A percentile compares a stretch with the other conserved stretches of the same genome.
Evolutionary conservation across 495 filamentous ascomycete species (phyloP).

Genomic region (Zalerion maritima): DNA sequence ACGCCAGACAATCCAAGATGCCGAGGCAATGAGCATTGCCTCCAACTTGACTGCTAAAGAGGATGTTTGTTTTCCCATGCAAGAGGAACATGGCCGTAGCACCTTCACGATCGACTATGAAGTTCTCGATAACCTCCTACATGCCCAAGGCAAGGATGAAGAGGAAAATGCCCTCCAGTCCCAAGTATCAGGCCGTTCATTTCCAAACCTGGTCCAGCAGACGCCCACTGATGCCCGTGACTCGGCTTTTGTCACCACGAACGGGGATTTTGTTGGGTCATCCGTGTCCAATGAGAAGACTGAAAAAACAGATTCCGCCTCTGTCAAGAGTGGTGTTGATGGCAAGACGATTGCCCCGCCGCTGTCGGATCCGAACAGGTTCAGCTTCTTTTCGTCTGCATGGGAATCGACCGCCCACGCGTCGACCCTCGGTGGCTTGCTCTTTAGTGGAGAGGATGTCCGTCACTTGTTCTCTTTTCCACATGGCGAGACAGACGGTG

Average conservation of each 20-base stretch:
- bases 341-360: slow-evolving; percentile 9
- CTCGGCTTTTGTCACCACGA: slow-evolving; percentile 24
- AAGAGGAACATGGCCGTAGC: slow-evolving; percentile 29
- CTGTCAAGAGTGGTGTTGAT: slow-evolving; percentile 9
- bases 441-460: slow-evolving; percentile 77
- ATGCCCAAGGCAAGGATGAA: slow-evolving; percentile 35
- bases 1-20: slow-evolving; percentile 26
- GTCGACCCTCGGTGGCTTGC: slow-evolving; percentile 68
- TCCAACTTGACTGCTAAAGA: slow-evolving; percentile 51
- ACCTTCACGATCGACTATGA: slow-evolving; percentile 65
- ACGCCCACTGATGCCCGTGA: too few relatives aligned
- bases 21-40: slow-evolving; percentile 32
- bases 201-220: slow-evolving; percentile 56
- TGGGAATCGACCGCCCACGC: slow-evolving; percentile 85
- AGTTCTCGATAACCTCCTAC: slow-evolving; percentile 70
- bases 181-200: slow-evolving; percentile 28
- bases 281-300: slow-evolving; percentile 22
- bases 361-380: slow-evolving; percentile 50
- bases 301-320: too few relatives aligned
- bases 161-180: slow-evolving; percentile 22
- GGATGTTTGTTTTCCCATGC: slow-evolving; percentile 70
- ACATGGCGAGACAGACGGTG: slow-evolving; percentile 52
- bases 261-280: slow-evolving; percentile 32
- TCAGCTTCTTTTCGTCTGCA: slow-evolving; percentile 92
- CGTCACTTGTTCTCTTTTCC: slow-evolving; percentile 74